Evolutionary conservation across 768 basidiomycete species (phyloP).

Genomic region (Sarcodon aspratus): DNA sequence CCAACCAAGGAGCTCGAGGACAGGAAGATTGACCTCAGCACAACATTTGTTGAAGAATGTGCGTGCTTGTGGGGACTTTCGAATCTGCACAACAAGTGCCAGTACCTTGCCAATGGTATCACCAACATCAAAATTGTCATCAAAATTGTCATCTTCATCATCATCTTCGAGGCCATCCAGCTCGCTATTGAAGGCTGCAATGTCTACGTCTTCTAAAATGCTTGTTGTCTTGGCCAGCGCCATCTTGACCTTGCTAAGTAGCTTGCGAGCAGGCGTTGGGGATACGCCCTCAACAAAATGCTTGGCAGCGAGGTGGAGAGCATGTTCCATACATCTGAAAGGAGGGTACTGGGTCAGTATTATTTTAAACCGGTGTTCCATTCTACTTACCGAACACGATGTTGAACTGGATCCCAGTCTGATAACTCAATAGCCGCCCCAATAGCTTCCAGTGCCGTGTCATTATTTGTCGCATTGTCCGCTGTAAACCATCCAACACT

Average conservation of each 20-base stretch:
- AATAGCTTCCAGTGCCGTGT: neutral
- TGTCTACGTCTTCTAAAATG: no score
- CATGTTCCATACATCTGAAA: neutral
- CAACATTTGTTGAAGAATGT: neutral
- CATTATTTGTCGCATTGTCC: neutral
- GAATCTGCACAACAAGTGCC: conserved; percentile 1
- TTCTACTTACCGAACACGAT: no score
- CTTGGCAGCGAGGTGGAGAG: conserved; percentile 1
- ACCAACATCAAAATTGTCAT: conserved; percentile 1
- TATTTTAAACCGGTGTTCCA: no score
- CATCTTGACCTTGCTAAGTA: neutral
- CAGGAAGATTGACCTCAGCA: neutral
- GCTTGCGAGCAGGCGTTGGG: conserved; percentile 1
- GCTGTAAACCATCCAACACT: conserved; percentile 2
- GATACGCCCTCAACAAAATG: conserved; percentile 1
- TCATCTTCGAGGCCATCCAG: neutral
- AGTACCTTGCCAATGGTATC: conserved; percentile 2
- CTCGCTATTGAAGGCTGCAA: no score
- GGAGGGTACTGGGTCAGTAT: neutral
- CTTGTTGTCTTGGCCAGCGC: no score
- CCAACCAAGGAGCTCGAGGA: conserved; percentile 1
- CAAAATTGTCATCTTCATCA: conserved; percentile 1
- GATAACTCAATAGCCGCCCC: neutral
- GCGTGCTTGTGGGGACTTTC: conserved; percentile 2
- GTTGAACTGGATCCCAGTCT: no score